Evolutionary conservation across 345 rosid species (phyloP), one percentile per base, ranked within the genome.

Genomic region (Salix exigua): DNA sequence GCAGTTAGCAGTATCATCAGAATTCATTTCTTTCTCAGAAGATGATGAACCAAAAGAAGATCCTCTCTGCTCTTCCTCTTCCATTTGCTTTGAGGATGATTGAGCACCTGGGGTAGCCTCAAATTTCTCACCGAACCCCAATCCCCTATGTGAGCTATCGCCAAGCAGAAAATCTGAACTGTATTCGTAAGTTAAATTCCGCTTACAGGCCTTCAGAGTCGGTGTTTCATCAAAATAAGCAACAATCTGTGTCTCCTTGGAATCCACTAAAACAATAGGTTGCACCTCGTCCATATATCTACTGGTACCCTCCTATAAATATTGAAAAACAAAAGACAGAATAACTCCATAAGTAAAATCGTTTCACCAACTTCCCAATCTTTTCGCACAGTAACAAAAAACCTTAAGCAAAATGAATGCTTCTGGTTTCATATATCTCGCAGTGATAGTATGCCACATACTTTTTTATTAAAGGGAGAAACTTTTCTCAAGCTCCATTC

Each of bases 141-240:
- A 83, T 25, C 94, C 97, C 79, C 55, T 83, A 72, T 90, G 97
- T 21, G 86, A 85, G 30, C 75, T 80, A 67, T 85, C 97, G 77
- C 92, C 91, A 19, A 92, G 78, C 70, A 84, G 86, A 83, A 90
- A 91, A 85, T 85, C 80, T 73, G 94, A 88, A 81, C 81, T 79
- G 75, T 89, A 94, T 38, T 84, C 89, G 75, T 90, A 89, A 71
- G 81, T 82, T 67, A 85, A 84, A 75, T 72, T 82, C 73, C 84
- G 74, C 71, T 80, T 76, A 35, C 55, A 69, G 68, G 88, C 78
- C 68, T 87, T 67, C 18, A 68, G 83, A 10, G 88, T 77, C 3
- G 88, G 88, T 63, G 81, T 81, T 73, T 90, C 83, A 60, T 96
- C 98, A 37, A 88, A 64, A 77, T 75, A 94, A 38, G 92, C 95